A percentile compares a stretch with the other conserved stretches of the same genome.
These are phyloP conservation scores for Peronospora farinosa DNA, from an alignment of 352 stramenopile genomes.

Conservation along the genomic window DNA sequence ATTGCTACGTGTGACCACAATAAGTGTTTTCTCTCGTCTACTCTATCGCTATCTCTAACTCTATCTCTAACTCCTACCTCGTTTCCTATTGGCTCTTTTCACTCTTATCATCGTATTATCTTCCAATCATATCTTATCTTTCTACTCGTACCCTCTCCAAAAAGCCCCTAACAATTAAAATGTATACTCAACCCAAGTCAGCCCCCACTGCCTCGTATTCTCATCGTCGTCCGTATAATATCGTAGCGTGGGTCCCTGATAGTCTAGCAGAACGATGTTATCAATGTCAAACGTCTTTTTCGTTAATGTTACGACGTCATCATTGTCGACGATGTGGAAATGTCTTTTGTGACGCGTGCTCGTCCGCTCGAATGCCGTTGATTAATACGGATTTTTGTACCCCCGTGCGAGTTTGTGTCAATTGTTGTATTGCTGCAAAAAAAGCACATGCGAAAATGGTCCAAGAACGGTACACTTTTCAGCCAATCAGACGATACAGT, in stretches of 20 bases:
- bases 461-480: slow-evolving; percentile 36
- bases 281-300: slow-evolving; percentile 53
- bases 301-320: slow-evolving; percentile 73
- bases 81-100: no score
- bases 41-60: no score
- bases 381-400: slow-evolving; percentile 57
- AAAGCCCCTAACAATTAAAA: background rate
- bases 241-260: slow-evolving; percentile 78
- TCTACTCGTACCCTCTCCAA: no score
- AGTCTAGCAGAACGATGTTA: slow-evolving; percentile 76
- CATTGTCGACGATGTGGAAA: slow-evolving; percentile 85
- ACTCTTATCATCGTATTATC: no score
- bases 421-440: slow-evolving; percentile 65
- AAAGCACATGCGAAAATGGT: slow-evolving; percentile 66
- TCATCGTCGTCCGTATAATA: slow-evolving; percentile 30
- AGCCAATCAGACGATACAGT: slow-evolving; percentile 26
- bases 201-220: no score
- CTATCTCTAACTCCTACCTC: no score
- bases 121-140: no score
- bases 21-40: no score
- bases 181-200: slow-evolving; percentile 13
- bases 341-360: slow-evolving; percentile 87
- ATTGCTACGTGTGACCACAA: no score
- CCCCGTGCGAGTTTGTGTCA: slow-evolving; percentile 75
- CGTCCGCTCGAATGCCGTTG: slow-evolving; percentile 70